Conservation (phyloP, 2,329 filamentous ascomycete genomes). For the Aspergillus sojae region DNA sequence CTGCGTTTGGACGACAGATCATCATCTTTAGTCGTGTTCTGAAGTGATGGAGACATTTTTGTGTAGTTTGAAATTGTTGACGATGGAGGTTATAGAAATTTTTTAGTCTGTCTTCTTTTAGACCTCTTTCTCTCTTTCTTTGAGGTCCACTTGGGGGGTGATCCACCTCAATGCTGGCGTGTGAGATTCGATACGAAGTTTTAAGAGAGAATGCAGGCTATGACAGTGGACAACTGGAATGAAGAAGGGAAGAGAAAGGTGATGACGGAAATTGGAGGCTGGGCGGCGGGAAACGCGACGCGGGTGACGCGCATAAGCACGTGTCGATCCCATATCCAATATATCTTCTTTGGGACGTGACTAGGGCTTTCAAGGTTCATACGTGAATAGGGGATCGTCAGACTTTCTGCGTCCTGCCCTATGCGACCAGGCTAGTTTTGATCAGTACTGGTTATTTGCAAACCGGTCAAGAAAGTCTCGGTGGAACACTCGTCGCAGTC, state of each 20-base stretch:
- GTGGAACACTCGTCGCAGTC: too few relatives aligned
- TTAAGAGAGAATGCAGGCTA: conserved; percentile 5
- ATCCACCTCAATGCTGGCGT: not conserved
- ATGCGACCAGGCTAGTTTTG: not conserved
- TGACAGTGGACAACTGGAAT: conserved; percentile 6
- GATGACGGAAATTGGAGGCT: conserved; percentile 12
- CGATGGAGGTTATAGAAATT: not conserved
- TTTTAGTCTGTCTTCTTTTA: not conserved
- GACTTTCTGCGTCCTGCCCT: too few relatives aligned
- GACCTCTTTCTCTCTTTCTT: not conserved
- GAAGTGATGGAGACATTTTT: conserved; percentile 22
- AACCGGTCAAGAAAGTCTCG: not conserved
- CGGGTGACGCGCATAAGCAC: conserved; percentile 25
- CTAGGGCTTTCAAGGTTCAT: not conserved
- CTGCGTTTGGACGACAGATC: conserved; percentile 43
- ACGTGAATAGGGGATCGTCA: too few relatives aligned
- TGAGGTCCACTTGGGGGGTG: not conserved
- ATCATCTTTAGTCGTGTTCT: conserved; percentile 18
- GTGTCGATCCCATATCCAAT: conserved; percentile 20
- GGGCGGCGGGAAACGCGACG: conserved; percentile 25
- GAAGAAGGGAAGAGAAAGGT: conserved; percentile 6
- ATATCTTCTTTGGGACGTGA: conserved; percentile 23
- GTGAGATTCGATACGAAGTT: not conserved
- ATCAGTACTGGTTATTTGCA: not conserved
- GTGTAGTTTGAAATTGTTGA: not conserved